Percentiles rank a stretch among this genome's conserved stretches.
These are phyloP conservation scores for Toxicodendron radicans DNA, from an alignment of 345 rosid genomes.

Conservation along the genomic window DNA sequence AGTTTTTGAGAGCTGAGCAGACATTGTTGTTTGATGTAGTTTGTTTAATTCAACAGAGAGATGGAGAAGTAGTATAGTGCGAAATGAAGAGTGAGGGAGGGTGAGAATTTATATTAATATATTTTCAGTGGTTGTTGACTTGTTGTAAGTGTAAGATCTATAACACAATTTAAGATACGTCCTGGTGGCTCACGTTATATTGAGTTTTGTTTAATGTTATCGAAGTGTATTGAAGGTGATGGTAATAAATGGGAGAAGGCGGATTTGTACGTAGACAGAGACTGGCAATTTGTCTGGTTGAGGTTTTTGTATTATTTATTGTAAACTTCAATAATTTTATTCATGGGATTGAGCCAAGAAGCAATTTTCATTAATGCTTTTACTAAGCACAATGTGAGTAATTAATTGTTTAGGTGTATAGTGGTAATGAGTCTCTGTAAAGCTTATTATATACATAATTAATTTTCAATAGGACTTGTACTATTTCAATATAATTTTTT, in stretches of 20 bases:
- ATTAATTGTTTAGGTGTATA: too few relatives aligned
- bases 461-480: too few relatives aligned
- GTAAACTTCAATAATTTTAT: background rate
- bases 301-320: background rate
- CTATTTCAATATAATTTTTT: too few relatives aligned
- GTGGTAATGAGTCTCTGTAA: too few relatives aligned
- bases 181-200: slow-evolving; percentile 35
- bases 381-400: too few relatives aligned
- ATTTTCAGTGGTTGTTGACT: background rate
- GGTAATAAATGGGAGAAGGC: slow-evolving; percentile 40
- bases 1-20: slow-evolving; percentile 50
- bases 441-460: too few relatives aligned
- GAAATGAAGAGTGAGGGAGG: too few relatives aligned
- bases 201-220: slow-evolving; percentile 31
- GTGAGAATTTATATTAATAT: too few relatives aligned
- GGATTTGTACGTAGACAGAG: slow-evolving; percentile 20
- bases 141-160: slow-evolving; percentile 18
- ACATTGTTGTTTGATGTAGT: slow-evolving; percentile 25
- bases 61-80: too few relatives aligned
- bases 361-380: background rate
- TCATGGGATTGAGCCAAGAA: background rate
- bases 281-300: slow-evolving; percentile 11
- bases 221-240: slow-evolving; percentile 24
- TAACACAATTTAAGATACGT: slow-evolving; percentile 13
- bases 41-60: too few relatives aligned